Evolutionary conservation across 768 basidiomycete genomes (phyloP).

Genomic region (Xerocomus brunneocitrinus): DNA sequence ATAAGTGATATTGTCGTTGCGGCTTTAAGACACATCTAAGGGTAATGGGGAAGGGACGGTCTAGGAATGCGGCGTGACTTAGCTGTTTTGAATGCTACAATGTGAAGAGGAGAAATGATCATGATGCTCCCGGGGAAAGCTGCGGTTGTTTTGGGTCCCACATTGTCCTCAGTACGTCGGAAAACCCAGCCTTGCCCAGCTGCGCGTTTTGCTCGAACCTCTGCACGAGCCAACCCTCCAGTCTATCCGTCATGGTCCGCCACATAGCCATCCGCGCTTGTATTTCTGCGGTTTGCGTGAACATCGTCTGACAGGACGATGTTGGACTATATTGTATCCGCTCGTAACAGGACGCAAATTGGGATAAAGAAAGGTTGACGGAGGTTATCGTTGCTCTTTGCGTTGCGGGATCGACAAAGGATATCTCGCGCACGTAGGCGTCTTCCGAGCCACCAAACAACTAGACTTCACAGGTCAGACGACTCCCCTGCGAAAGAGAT

Average conservation of each 20-base stretch:
- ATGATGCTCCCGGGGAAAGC: constrained; percentile 29
- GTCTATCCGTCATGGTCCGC: constrained; percentile 73
- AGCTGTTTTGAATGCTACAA: constrained; percentile 6
- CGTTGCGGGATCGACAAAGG: constrained; percentile 82
- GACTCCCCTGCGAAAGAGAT: constrained; percentile 1
- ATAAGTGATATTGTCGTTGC: constrained; percentile 24
- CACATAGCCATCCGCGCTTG: constrained; percentile 78
- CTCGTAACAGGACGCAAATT: constrained; percentile 90
- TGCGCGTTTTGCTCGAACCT: constrained; percentile 92
- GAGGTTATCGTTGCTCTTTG: constrained; percentile 83
- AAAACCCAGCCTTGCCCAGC: constrained; percentile 83
- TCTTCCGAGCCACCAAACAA: constrained; percentile 91
- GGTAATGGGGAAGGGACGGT: constrained; percentile 3
- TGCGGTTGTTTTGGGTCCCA: constrained; percentile 67
- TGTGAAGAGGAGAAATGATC: constrained; percentile 8
- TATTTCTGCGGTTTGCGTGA: constrained; percentile 89
- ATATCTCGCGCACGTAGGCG: constrained; percentile 91
- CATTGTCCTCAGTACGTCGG: constrained; percentile 76
- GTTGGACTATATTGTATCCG: constrained; percentile 80
- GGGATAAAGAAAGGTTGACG: constrained; percentile 91
- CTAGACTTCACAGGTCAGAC: constrained; percentile 35
- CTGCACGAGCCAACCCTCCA: constrained; percentile 84
- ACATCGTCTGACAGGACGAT: constrained; percentile 59
- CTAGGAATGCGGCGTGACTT: constrained; percentile 18
- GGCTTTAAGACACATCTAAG: constrained; percentile 25